Evolutionary conservation across 2,329 filamentous ascomycete genomes (phyloP), one percentile per base, ranked within the genome.

Genomic region (Herpotrichia juniperi): DNA sequence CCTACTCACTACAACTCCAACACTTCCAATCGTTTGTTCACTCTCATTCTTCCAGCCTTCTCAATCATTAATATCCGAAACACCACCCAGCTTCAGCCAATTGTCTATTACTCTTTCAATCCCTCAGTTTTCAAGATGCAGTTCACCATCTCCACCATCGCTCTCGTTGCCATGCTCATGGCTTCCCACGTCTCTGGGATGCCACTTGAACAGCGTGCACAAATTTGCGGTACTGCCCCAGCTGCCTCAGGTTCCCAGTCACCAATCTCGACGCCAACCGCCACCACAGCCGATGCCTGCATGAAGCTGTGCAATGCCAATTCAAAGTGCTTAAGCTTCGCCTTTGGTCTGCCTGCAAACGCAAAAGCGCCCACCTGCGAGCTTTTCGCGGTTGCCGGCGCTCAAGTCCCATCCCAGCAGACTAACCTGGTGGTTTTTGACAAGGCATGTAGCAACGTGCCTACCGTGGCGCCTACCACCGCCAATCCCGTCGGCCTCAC

Each of bases 261-360:
- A 22, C 53, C 51, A 4, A 42, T 59, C 37, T 21, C 43, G 4
- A 48, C 50, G 28, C 49, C 49, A 12, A 46, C 57, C 11, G 46
- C 49, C 25, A 6, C 56, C 24, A 57, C 50, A 16, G 50, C 54
- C 24, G 37, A 44, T 19, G 46, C 46, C n/a, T 59, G 57, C 46
- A 51, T 49, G 43, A 12, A 46, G 31, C 34, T 50, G 25, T 59
- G 54, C 54, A 48, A 54, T 21, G 48, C 57, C 16, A 48, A 54
- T 25, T 28, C 22, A 32, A 31, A 43, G 3, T 59, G 57, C 50
- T 42, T 53, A 39, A 55, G 54, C 32, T 57, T 57, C 50, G 30
- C 42, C 49, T 59, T 59, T 25, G 57, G 57, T 40, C 32, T 59
- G 32, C 46, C 57, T 24, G 54, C 57, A 43, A 59, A 52, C 44